These are phyloP conservation scores for Trypanosoma theileri DNA, from an alignment of 208 protist species.

Conservation along the genomic window DNA sequence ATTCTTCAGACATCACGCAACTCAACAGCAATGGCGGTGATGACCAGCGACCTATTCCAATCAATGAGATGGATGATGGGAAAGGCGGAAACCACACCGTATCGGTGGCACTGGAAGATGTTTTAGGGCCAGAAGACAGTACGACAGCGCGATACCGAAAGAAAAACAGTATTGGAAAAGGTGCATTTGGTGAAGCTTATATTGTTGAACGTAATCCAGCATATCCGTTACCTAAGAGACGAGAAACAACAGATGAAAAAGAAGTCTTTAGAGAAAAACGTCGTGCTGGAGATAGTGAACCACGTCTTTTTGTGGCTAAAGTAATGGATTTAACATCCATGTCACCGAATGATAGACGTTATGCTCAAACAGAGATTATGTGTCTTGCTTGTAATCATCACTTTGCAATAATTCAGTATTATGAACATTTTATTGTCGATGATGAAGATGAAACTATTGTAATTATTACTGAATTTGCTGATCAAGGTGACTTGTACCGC, in stretches of 20 bases:
- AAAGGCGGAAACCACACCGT: background rate
- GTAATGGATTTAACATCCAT: constrained; percentile 80
- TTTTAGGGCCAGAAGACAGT: constrained; percentile 30
- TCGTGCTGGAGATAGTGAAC: constrained; percentile 5
- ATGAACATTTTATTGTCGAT: constrained; percentile 80
- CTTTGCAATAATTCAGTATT: constrained; percentile 83
- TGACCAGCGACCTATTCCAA: constrained; percentile 35
- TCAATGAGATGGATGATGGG: background rate
- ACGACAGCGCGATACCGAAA: constrained; percentile 59
- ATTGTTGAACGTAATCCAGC: constrained; percentile 66
- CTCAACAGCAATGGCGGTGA: background rate
- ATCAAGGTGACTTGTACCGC: constrained; percentile 80
- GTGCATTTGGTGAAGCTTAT: constrained; percentile 89
- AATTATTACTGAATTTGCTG: constrained; percentile 90
- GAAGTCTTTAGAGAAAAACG: constrained; percentile 22
- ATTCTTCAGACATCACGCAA: background rate
- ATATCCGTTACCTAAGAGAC: constrained; percentile 36
- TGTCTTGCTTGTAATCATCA: constrained; percentile 82
- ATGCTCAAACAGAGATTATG: constrained; percentile 85
- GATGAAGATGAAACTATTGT: constrained; percentile 73
- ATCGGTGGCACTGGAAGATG: constrained; percentile 17
- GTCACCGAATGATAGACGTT: constrained; percentile 57
- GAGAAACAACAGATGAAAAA: constrained; percentile 29
- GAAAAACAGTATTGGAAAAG: constrained; percentile 79
- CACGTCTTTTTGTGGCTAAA: constrained; percentile 74